Conservation (phyloP, 352 stramenopile species). For the Salisapilia sapeloensis region DNA sequence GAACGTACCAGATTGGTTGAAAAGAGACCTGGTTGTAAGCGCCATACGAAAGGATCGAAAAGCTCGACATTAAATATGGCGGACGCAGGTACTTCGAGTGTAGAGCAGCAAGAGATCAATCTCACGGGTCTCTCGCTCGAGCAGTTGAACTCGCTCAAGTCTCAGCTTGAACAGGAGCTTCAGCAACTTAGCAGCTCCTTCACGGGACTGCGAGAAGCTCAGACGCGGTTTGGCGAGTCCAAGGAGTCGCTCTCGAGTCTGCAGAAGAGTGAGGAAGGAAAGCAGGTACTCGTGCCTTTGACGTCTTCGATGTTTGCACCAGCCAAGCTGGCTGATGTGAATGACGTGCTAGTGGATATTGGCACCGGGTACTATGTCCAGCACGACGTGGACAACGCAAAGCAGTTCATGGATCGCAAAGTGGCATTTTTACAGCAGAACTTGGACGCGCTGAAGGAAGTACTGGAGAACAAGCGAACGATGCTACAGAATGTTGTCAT, state of each 20-base stretch:
- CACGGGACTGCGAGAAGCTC: conserved; percentile 44
- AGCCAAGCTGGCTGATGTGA: conserved; percentile 70
- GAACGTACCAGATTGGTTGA: conserved; percentile 4
- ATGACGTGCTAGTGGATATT: conserved; percentile 87
- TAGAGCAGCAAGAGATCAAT: conserved; percentile 38
- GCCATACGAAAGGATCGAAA: background rate
- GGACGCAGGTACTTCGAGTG: too few relatives aligned
- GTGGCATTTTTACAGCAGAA: conserved; percentile 86
- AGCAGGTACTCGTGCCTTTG: conserved; percentile 87
- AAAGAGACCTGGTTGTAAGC: conserved; percentile 3
- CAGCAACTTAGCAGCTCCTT: conserved; percentile 62
- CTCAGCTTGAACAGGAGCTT: conserved; percentile 73
- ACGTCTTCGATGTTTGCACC: conserved; percentile 92
- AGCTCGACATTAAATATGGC: conserved; percentile 10
- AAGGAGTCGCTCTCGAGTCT: conserved; percentile 55
- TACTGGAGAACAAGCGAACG: conserved; percentile 62
- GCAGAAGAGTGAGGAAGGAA: conserved; percentile 29
- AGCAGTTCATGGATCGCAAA: conserved; percentile 86
- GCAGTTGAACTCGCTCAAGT: conserved; percentile 86
- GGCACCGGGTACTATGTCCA: conserved; percentile 91
- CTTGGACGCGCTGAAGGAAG: conserved; percentile 84
- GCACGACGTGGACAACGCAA: conserved; percentile 79
- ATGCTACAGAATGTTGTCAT: conserved; percentile 69
- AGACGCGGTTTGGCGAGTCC: conserved; percentile 65
- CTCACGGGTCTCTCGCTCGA: conserved; percentile 83